A percentile compares a stretch with the other conserved stretches of the same genome.
Conservation (phyloP, 352 stramenopile species). For the Globisporangium paroecandrum region DNA sequence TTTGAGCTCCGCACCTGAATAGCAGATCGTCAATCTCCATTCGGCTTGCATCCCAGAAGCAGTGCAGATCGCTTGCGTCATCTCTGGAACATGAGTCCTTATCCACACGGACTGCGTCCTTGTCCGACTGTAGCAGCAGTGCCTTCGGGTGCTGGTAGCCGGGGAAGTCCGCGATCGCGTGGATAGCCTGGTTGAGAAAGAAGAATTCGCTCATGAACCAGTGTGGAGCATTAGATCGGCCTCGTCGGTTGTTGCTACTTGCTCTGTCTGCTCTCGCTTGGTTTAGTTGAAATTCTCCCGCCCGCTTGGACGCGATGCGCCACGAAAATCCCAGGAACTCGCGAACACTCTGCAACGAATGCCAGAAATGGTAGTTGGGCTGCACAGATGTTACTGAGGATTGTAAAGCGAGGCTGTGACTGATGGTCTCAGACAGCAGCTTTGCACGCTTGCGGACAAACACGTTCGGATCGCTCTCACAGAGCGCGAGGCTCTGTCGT, state of each 20-base stretch:
- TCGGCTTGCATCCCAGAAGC: slow-evolving; percentile 12
- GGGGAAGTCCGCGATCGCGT: slow-evolving; percentile 5
- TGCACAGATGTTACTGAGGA: neutral
- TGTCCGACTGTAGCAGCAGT: slow-evolving; percentile 2
- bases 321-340: slow-evolving; percentile 41
- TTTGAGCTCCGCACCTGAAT: neutral
- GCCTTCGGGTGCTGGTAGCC: neutral
- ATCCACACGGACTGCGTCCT: neutral
- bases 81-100: neutral
- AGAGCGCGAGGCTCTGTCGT: slow-evolving; percentile 31
- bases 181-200: slow-evolving; percentile 35
- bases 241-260: neutral
- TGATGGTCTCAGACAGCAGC: slow-evolving; percentile 21
- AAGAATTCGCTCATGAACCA: slow-evolving; percentile 48
- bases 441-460: slow-evolving; percentile 36
- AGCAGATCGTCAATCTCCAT: slow-evolving; percentile 13
- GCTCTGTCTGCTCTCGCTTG: neutral
- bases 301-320: slow-evolving; percentile 37
- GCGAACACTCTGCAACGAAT: slow-evolving; percentile 29
- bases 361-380: slow-evolving; percentile 14
- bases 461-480: slow-evolving; percentile 53
- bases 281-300: neutral
- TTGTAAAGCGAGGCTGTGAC: slow-evolving; percentile 13
- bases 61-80: slow-evolving; percentile 2
- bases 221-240: neutral